Evolutionary conservation across 495 filamentous ascomycete species (phyloP).

Genomic region (Tetracladium marchalianum): DNA sequence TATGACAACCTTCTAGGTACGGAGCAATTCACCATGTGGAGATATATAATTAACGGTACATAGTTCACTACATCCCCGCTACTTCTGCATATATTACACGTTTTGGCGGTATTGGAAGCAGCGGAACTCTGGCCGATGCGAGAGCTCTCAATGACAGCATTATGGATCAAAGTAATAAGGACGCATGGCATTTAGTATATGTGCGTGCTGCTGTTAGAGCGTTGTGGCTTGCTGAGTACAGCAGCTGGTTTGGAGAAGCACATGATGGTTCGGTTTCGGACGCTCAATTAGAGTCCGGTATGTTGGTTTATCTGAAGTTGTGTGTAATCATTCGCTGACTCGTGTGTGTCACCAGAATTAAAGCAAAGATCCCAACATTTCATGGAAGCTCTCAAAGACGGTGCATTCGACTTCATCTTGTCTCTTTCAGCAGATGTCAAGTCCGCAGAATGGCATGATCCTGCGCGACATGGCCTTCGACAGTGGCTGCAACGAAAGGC

Average conservation of each 20-base stretch:
- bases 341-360: constrained; percentile 37
- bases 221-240: constrained; percentile 90
- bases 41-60: constrained; percentile 10
- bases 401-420: constrained; percentile 84
- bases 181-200: constrained; percentile 56
- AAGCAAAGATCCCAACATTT: constrained; percentile 61
- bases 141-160: constrained; percentile 59
- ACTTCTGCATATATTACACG: constrained; percentile 60
- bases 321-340: constrained; percentile 16
- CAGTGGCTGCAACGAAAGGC: constrained; percentile 70
- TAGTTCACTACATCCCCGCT: constrained; percentile 71
- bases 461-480: constrained; percentile 62
- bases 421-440: constrained; percentile 70
- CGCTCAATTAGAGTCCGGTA: constrained; percentile 34
- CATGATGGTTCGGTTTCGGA: constrained; percentile 39
- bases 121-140: constrained; percentile 49
- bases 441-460: constrained; percentile 66
- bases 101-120: constrained; percentile 64
- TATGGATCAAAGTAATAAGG: constrained; percentile 49
- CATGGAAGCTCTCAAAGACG: constrained; percentile 69
- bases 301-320: constrained; percentile 10
- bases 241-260: constrained; percentile 74
- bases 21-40: neutral
- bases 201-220: constrained; percentile 66
- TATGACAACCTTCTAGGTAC: constrained; percentile 48